Evolutionary conservation across 495 filamentous ascomycete genomes (phyloP), one percentile per base, ranked within the genome.

Genomic region (Hypoxylon trugodes): DNA sequence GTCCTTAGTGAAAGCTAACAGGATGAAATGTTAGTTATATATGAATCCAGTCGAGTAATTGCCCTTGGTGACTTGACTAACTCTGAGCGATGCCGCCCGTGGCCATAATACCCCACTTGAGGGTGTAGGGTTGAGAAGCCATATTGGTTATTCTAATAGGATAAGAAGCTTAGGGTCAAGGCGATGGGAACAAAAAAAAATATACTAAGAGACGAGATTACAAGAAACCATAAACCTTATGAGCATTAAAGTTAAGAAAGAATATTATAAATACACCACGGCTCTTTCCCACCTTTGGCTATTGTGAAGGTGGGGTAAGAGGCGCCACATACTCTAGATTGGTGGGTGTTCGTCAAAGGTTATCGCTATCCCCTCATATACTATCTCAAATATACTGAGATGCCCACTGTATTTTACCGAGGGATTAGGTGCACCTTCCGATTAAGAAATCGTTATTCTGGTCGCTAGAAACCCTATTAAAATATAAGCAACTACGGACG

Each of bases 41-140:
- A 37, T 15, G 15, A 33, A 2, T 12, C 16, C 1, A 15, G 22
- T 52, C 46, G 35, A n/a, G n/a, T n/a, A n/a, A 28, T 16, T 19
- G 56, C 13, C 15, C 1, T 26, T 7, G 18, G 41, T 45, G 10
- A 36, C 25, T 21, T 32, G 36, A 76, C 80, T 70, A 76, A 90
- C 88, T 83, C 71, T 87, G 80, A 24, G 91, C 91, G 59, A 95
- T 93, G 71, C 89, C 83, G 49, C 91, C 90, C 16, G 90, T 93
- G 66, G 90, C 91, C 75, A 95, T 79, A 70, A 95, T 93, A 71
- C 91, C 91, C 90, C 90, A 93, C 59, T 81, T 83, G 42, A 90
- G 69, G 55, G 83, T 86, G 69, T 85, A 85, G 2, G 86, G 85
- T 62, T 75, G 69, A 33, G 77, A 73, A 9, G 78, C 69, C 79